phyloP scores from a whole-genome alignment of 352 stramenopile species.

The Aphanomyces euteiches region DNA sequence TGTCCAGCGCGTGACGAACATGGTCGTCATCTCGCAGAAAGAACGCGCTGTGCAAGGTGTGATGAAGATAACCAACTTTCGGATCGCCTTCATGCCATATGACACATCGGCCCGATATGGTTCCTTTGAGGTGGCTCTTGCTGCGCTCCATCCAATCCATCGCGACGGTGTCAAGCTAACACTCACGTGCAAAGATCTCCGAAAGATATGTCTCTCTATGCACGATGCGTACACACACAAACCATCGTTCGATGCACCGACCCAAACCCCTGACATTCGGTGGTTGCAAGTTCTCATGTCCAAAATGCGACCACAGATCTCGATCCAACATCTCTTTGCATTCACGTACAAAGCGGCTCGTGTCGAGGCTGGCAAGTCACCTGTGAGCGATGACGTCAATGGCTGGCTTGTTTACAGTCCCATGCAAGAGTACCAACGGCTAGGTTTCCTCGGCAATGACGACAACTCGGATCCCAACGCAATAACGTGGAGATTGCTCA shows the following conservation, averaged over 20 bases:
- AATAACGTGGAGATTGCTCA: conserved; percentile 80
- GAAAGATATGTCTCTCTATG: conserved; percentile 76
- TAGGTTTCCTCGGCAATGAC: conserved; percentile 56
- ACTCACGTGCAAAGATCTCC: conserved; percentile 76
- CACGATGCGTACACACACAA: conserved; percentile 82
- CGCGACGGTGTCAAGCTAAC: conserved; percentile 76
- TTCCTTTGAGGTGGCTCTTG: conserved; percentile 77
- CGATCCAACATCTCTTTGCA: conserved; percentile 68
- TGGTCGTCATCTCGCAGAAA: conserved; percentile 79
- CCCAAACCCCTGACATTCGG: conserved; percentile 66
- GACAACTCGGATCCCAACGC: conserved; percentile 32
- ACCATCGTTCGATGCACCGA: conserved; percentile 72
- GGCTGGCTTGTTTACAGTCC: conserved; percentile 82
- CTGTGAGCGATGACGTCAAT: conserved; percentile 48
- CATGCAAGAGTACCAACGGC: conserved; percentile 73
- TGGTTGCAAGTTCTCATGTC: conserved; percentile 77
- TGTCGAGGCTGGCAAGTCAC: conserved; percentile 39
- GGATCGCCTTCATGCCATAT: conserved; percentile 80
- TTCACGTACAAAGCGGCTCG: conserved; percentile 81
- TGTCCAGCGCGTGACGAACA: conserved; percentile 79
- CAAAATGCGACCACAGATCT: conserved; percentile 74
- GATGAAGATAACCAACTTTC: conserved; percentile 79
- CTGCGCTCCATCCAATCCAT: conserved; percentile 72
- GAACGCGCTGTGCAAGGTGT: conserved; percentile 81
- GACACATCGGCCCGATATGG: conserved; percentile 81